Conservation (phyloP, 139 green algal species). For the Closterium sp. region DNA sequence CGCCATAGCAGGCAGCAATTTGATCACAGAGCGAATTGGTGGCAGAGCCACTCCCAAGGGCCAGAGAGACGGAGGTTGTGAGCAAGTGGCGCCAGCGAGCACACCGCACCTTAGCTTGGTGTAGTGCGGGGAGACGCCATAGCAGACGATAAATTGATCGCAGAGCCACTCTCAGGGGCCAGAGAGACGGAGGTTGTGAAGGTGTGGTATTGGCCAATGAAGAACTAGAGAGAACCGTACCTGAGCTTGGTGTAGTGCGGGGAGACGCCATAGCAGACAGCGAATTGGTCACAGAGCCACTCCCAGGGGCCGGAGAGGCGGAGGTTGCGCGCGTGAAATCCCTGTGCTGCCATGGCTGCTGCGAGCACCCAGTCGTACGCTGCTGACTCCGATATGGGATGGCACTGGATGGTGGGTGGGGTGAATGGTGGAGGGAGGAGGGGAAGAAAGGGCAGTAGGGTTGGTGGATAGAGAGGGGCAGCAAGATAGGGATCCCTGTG, state of each 20-base stretch:
- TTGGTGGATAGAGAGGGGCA: too few species aligned
- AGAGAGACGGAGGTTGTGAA: conserved; percentile 5
- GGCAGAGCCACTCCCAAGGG: too few species aligned
- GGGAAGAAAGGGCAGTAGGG: too few species aligned
- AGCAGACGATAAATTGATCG: not conserved
- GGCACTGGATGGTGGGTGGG: not conserved
- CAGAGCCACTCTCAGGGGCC: conserved; percentile 43
- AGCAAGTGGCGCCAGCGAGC: too few species aligned
- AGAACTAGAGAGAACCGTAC: not conserved
- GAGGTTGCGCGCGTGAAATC: conserved; percentile 32
- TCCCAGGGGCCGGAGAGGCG: conserved; percentile 33
- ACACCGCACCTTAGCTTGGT: not conserved
- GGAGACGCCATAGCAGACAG: not conserved
- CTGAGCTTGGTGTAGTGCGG: not conserved
- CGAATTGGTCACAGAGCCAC: conserved; percentile 28
- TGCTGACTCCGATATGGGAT: not conserved
- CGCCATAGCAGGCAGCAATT: too few species aligned
- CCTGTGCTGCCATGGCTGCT: conserved; percentile 6
- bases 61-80: too few species aligned
- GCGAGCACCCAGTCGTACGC: conserved; percentile 40
- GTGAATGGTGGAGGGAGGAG: too few species aligned
- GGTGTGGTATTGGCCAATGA: not conserved
- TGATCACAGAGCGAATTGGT: too few species aligned
- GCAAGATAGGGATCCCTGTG: too few species aligned
- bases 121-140: not conserved